Percentiles rank a stretch among this genome's conserved stretches.
phyloP scores from a whole-genome alignment of 257 asterid genomes.

The Cinchona pubescens region DNA sequence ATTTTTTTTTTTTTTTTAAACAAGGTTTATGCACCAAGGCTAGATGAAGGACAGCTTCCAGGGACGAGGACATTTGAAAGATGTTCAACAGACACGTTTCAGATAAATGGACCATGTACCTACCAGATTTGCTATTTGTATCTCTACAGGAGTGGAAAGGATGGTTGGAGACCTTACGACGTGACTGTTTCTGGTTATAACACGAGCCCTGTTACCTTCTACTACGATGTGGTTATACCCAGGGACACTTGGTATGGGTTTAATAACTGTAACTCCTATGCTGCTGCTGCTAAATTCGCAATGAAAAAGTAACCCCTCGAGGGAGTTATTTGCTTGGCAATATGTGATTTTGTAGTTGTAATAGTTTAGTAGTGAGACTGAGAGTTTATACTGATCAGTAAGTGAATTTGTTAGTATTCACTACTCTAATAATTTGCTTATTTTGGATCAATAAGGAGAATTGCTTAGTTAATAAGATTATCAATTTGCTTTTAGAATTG shows the following conservation, averaged over 20 bases:
- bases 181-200: conserved; percentile 62
- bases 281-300: conserved; percentile 1
- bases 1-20: background rate
- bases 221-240: conserved; percentile 67
- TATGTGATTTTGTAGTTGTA: too few species aligned
- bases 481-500: too few species aligned
- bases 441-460: background rate
- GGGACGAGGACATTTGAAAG: conserved; percentile 61
- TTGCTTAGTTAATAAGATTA: background rate
- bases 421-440: background rate
- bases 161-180: conserved; percentile 87
- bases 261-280: conserved; percentile 41
- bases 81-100: conserved; percentile 73
- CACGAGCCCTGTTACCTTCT: conserved; percentile 47
- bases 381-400: too few species aligned
- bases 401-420: background rate
- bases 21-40: conserved; percentile 81
- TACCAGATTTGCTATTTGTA: conserved; percentile 83
- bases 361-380: too few species aligned
- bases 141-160: conserved; percentile 83
- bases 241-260: conserved; percentile 68
- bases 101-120: conserved; percentile 75
- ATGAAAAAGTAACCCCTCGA: conserved; percentile 21
- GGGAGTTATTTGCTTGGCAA: too few species aligned
- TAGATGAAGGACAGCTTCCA: conserved; percentile 86